Evolutionary conservation across 1,284 basidiomycete genomes (phyloP), one percentile per base, ranked within the genome.

Genomic region (Irpex rosettiformis): DNA sequence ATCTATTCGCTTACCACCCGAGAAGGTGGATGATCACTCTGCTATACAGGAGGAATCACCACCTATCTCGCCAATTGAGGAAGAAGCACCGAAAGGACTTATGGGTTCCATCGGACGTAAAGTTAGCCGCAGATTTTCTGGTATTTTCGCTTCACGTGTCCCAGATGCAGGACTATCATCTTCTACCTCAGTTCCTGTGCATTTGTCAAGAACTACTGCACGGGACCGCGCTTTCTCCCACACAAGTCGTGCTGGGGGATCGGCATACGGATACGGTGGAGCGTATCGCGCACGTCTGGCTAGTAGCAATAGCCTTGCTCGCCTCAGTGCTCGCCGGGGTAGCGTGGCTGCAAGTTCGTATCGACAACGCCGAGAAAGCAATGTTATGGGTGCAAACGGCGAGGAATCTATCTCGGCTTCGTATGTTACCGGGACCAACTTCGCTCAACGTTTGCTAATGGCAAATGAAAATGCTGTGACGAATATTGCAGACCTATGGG

Each of bases 401-500:
- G 74, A 73, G 55, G 64, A 69, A 13, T 70, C 73, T 47, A 74
- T 73, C 16, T 75, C 74, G 1, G 67, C 72, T 8, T 73, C 75
- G 47, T 72, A 75, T 6, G 72, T 71, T 18, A 72, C 72, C 5
- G 77, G 73, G 1, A 67, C 72, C 58, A 92, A 90, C 67, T 93
- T 98, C 65, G 91, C 96, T 0, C 93, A 98, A 69, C 83, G 92
- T 62, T 72, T 96, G n/a, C 76, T 96, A 27, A 86, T 96, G 75
- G 93, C 94, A 3, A 95, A 96, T 72, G 56, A 95, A 70, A 90
- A 93, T 68, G 88, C 91, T 1, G 92, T 95, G 5, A 93, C 90
- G 54, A 90, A 88, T 62, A 90, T 96, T 64, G 89, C 92, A 3
- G 94, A 96, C 73, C 77, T 96, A 13, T 96, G 94, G 94, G 91